phyloP scores from a whole-genome alignment of 768 basidiomycete species.

The Candolleomyces aberdarensis region DNA sequence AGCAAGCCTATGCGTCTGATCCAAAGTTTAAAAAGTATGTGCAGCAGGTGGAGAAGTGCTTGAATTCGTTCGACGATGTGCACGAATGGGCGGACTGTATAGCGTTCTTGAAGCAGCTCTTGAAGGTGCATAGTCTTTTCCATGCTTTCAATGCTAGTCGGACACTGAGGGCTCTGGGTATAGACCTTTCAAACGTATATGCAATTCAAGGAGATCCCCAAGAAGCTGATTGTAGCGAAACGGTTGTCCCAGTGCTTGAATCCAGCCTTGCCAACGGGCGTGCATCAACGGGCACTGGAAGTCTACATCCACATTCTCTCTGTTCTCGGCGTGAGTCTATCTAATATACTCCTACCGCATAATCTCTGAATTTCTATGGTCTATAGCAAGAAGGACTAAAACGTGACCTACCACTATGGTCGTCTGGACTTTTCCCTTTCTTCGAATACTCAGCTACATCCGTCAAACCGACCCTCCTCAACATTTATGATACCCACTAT shows the following conservation, averaged over 20 bases:
- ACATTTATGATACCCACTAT: constrained; percentile 91
- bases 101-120: constrained; percentile 89
- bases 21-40: constrained; percentile 94
- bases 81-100: constrained; percentile 99
- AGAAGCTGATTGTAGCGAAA: constrained; percentile 92
- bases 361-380: constrained; percentile 4
- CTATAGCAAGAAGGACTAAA: constrained; percentile 79
- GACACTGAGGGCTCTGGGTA: neutral
- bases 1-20: constrained; percentile 62
- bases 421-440: constrained; percentile 95
- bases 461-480: constrained; percentile 88
- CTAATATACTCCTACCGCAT: constrained; percentile 1
- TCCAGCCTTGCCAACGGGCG: constrained; percentile 95
- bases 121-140: constrained; percentile 56
- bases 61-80: constrained; percentile 91
- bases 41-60: constrained; percentile 87
- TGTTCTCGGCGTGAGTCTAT: constrained; percentile 75
- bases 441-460: constrained; percentile 99
- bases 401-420: constrained; percentile 89
- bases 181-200: constrained; percentile 92
- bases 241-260: constrained; percentile 95
- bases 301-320: constrained; percentile 91
- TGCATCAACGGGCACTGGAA: constrained; percentile 94
- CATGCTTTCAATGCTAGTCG: neutral
- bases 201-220: constrained; percentile 94